Conservation (phyloP, 179 eudicot species). For the Spinacia oleracea region DNA sequence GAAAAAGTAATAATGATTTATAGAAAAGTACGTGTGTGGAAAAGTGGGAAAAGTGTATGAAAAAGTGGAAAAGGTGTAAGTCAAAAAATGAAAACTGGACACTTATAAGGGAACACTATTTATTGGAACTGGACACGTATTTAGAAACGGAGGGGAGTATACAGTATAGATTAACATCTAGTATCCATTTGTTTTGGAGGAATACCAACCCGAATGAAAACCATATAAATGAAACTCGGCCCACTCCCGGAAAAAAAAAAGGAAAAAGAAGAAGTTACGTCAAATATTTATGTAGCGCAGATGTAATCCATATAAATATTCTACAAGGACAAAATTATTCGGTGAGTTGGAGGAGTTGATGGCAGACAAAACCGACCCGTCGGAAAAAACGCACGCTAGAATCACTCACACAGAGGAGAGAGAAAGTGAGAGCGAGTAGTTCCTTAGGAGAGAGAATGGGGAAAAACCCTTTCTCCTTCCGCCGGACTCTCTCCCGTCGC, state of each 20-base stretch:
- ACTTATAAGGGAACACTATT: too few relatives aligned
- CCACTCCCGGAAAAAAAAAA: neutral
- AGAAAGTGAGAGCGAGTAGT: neutral
- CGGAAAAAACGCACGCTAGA: neutral
- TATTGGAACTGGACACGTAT: too few relatives aligned
- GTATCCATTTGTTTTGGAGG: too few relatives aligned
- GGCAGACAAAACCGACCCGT: neutral
- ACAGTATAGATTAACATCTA: too few relatives aligned
- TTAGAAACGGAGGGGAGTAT: too few relatives aligned
- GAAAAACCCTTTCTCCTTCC: conserved; percentile 47
- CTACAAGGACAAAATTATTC: neutral
- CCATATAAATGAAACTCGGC: neutral
- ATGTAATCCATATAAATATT: neutral
- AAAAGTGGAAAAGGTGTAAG: too few relatives aligned
- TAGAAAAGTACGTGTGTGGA: too few relatives aligned
- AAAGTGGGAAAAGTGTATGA: too few relatives aligned
- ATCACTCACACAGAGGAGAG: neutral
- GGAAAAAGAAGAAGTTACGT: neutral
- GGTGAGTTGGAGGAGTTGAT: neutral
- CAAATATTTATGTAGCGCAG: neutral
- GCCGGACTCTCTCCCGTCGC: conserved; percentile 39
- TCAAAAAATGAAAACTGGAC: too few relatives aligned
- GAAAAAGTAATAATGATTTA: too few relatives aligned
- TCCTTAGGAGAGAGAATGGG: conserved; percentile 35
- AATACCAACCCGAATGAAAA: too few relatives aligned